phyloP scores from a whole-genome alignment of 2,329 filamentous ascomycete genomes.

The Orbilia brochopaga region DNA sequence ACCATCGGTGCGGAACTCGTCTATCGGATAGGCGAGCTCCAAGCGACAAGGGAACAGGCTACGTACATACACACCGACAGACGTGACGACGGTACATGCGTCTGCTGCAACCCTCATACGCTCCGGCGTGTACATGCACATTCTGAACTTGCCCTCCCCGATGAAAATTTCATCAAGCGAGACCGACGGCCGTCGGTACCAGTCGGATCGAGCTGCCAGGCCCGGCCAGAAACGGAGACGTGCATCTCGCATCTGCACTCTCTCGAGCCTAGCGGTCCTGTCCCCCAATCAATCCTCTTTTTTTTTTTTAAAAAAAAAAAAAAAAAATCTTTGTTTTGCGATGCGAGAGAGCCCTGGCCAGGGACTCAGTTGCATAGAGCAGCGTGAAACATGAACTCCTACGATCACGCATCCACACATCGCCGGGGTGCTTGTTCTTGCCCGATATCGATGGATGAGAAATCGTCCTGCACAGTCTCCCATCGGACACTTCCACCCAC shows the following conservation, averaged over 20 bases:
- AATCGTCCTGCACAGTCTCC: slow-evolving; percentile 19
- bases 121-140: neutral
- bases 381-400: slow-evolving; percentile 49
- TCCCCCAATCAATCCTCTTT: slow-evolving; percentile 11
- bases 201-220: slow-evolving; percentile 50
- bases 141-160: too few relatives aligned
- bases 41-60: slow-evolving; percentile 37
- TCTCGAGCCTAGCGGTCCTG: slow-evolving; percentile 5
- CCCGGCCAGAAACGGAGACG: slow-evolving; percentile 47
- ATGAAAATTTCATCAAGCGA: neutral
- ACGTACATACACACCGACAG: neutral
- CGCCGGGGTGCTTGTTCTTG: slow-evolving; percentile 40
- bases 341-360: neutral
- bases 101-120: neutral
- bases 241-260: slow-evolving; percentile 35
- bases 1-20: slow-evolving; percentile 24
- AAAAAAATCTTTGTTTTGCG: too few relatives aligned
- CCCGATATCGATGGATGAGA: slow-evolving; percentile 28
- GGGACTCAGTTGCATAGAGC: slow-evolving; percentile 9
- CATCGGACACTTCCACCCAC: slow-evolving; percentile 28
- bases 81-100: neutral
- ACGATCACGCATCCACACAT: slow-evolving; percentile 12
- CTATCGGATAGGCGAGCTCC: slow-evolving; percentile 50
- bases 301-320: slow-evolving; percentile 24
- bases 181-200: slow-evolving; percentile 33